Evolutionary conservation across 1,139 yeast species (phyloP).

Genomic region (Nakaseomyces bracarensis): DNA sequence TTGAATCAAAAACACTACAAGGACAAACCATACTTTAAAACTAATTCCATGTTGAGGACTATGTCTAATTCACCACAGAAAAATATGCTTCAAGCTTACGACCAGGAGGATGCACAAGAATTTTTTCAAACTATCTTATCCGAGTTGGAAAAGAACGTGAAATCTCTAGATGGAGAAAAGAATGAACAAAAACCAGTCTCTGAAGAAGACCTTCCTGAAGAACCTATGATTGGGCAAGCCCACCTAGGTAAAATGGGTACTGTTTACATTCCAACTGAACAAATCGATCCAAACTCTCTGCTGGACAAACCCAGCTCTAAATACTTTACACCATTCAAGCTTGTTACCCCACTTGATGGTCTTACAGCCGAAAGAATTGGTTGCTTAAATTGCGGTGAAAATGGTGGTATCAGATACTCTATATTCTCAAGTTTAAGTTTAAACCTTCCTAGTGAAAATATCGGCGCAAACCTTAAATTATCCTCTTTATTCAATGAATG

Average conservation of each 20-base stretch:
- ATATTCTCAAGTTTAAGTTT: conserved; percentile 75
- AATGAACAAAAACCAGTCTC: conserved; percentile 19
- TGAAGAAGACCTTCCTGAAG: conserved; percentile 28
- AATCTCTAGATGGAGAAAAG: conserved; percentile 14
- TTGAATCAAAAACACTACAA: conserved; percentile 47
- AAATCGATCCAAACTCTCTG: conserved; percentile 55
- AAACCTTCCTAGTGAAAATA: conserved; percentile 47
- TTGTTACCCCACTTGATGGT: conserved; percentile 87
- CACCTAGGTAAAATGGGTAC: conserved; percentile 49
- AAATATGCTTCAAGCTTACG: conserved; percentile 69
- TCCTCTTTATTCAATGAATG: conserved; percentile 59
- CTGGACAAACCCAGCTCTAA: conserved; percentile 35
- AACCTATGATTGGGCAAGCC: conserved; percentile 40
- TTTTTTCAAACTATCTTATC: conserved; percentile 75
- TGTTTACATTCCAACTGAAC: conserved; percentile 62
- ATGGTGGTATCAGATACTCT: conserved; percentile 81
- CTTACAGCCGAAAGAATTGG: conserved; percentile 80
- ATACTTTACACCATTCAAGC: conserved; percentile 40
- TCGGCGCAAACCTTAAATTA: conserved; percentile 39
- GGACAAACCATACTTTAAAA: conserved; percentile 53
- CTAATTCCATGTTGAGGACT: conserved; percentile 53
- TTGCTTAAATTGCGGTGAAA: conserved; percentile 82
- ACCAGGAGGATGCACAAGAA: conserved; percentile 93
- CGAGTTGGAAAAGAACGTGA: conserved; percentile 58
- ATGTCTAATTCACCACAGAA: conserved; percentile 77